Evolutionary conservation across 106 monocot genomes (phyloP).

Genomic region (Platanthera zijinensis): DNA sequence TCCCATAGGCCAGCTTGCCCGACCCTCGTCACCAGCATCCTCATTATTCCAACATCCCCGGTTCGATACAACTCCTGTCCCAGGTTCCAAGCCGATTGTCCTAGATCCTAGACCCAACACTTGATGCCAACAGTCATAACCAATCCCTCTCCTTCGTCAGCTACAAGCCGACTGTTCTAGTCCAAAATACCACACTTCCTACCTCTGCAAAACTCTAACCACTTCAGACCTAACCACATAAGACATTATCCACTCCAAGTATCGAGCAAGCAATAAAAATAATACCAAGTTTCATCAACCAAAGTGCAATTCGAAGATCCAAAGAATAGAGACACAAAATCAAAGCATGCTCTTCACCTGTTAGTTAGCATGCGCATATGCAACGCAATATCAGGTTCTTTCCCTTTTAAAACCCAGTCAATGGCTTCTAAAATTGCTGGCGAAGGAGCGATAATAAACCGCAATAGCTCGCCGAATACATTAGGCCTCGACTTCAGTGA

Average conservation of each 20-base stretch:
- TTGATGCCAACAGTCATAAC: too few relatives aligned
- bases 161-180: too few relatives aligned
- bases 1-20: too few relatives aligned
- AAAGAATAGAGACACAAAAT: neutral
- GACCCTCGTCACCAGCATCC: too few relatives aligned
- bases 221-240: neutral
- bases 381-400: constrained; percentile 62
- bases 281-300: neutral
- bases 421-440: constrained; percentile 46
- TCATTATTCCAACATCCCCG: too few relatives aligned
- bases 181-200: too few relatives aligned
- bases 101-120: too few relatives aligned
- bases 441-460: constrained; percentile 56
- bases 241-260: neutral
- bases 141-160: too few relatives aligned
- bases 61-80: too few relatives aligned
- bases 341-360: constrained; percentile 35
- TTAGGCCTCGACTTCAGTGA: constrained; percentile 58
- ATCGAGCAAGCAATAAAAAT: neutral
- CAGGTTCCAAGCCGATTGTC: too few relatives aligned
- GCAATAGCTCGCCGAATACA: constrained; percentile 91
- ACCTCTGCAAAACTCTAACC: too few relatives aligned
- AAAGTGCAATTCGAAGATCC: neutral
- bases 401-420: constrained; percentile 64
- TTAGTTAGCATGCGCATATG: constrained; percentile 97